Evolutionary conservation across 2,329 filamentous ascomycete genomes (phyloP), one percentile per base, ranked within the genome.

Genomic region (Hypoxylon sp.): DNA sequence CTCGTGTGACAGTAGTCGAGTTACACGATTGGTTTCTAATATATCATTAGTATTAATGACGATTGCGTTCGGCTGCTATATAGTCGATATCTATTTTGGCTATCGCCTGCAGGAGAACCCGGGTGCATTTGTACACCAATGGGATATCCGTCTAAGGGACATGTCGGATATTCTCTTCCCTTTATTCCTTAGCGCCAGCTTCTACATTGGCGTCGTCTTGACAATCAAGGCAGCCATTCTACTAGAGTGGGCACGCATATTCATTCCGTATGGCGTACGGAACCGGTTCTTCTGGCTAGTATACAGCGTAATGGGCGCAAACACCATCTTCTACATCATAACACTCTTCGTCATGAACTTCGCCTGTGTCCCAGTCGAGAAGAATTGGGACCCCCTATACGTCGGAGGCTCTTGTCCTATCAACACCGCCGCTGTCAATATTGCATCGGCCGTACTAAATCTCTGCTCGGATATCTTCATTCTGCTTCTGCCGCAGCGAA

Each of bases 111-210:
- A 68, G 37, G 39, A 50, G 0, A 55, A 55, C 4, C 55, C 63
- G 13, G 74, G 74, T 1, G 60, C 66, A 19, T 74, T 67, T 14
- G 72, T 75, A 6, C 72, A 75, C 24, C 67, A 70, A 13, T 75
- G 74, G 74, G 59, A 75, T 46, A 58, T 75, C 17, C 70, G 60
- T 2, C n/a, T 68, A 3, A 68, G 57, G 29, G 53, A 70, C 8
- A 47, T 75, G 51, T 48, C 70, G 6, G 46, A 47, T 3, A 58
- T 69, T 4, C 37, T 73, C 22, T 75, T 63, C 17, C 59, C 63
- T 3, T 13, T 71, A 17, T 71, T 68, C 19, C 39, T 71, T 11
- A 68, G 58, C 13, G 59, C 55, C 4, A 70, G 61, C 19, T 67
- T 70, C 37, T 72, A 72, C 42, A 65, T 67, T n/a, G 62, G 61